Percentiles rank a stretch among this genome's conserved stretches.
These are phyloP conservation scores for Alternaria novae-zelandiae DNA, from an alignment of 2,329 filamentous ascomycete species.

Conservation along the genomic window DNA sequence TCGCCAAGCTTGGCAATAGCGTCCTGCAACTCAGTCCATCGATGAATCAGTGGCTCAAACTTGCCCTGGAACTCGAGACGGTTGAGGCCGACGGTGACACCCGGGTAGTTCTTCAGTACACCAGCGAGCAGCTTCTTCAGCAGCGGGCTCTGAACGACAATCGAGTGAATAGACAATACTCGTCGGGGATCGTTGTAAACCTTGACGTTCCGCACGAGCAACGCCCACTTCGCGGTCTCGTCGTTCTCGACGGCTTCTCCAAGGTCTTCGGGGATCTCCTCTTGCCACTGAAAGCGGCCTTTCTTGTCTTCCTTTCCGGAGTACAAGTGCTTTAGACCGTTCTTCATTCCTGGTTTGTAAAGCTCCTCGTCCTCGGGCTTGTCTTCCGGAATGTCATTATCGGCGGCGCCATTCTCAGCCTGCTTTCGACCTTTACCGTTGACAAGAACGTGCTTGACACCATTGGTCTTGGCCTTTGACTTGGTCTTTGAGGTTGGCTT, in stretches of 20 bases:
- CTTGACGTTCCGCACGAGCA: slow-evolving; percentile 51
- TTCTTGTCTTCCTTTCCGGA: slow-evolving; percentile 53
- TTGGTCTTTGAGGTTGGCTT: background rate
- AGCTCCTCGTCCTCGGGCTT: slow-evolving; percentile 18
- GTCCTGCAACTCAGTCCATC: slow-evolving; percentile 59
- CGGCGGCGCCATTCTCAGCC: background rate
- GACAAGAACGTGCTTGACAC: slow-evolving; percentile 18
- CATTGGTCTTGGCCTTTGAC: slow-evolving; percentile 5
- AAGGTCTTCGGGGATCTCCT: slow-evolving; percentile 43
- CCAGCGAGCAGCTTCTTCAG: slow-evolving; percentile 64
- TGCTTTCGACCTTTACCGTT: slow-evolving; percentile 14
- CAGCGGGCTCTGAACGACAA: slow-evolving; percentile 69
- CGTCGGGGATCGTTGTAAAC: slow-evolving; percentile 61
- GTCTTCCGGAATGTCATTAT: slow-evolving; percentile 5
- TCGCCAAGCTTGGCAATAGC: slow-evolving; percentile 34
- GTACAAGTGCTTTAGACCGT: slow-evolving; percentile 57
- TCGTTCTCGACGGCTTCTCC: slow-evolving; percentile 61
- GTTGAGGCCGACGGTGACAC: slow-evolving; percentile 67
- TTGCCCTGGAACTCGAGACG: slow-evolving; percentile 66
- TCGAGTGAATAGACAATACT: slow-evolving; percentile 66
- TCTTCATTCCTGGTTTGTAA: slow-evolving; percentile 47
- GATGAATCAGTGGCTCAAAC: slow-evolving; percentile 70
- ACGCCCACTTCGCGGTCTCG: slow-evolving; percentile 66
- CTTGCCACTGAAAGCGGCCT: slow-evolving; percentile 43
- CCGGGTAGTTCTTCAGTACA: slow-evolving; percentile 65